phyloP scores from a whole-genome alignment of 108 stramenopile genomes.

The Cyclostephanos invisitatus region DNA sequence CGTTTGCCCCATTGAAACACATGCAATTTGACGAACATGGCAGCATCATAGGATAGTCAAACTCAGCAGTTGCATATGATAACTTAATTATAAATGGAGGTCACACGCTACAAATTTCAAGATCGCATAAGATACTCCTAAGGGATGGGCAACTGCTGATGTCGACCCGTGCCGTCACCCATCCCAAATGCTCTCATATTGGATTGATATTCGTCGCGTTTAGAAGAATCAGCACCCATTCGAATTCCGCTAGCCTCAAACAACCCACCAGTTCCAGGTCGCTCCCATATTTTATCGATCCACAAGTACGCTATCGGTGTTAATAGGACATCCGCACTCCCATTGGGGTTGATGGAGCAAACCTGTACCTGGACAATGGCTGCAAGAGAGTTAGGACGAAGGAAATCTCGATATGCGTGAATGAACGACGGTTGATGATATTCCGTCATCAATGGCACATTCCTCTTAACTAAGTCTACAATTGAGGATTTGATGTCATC shows the following conservation, averaged over 20 bases:
- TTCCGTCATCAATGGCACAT: constrained; percentile 20
- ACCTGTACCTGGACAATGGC: constrained; percentile 58
- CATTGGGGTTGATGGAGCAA: constrained; percentile 51
- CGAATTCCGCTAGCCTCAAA: constrained; percentile 59
- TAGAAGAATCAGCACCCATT: constrained; percentile 47
- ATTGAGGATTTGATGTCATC: constrained; percentile 23
- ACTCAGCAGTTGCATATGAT: neutral
- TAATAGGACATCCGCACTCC: constrained; percentile 66
- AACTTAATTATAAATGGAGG: neutral
- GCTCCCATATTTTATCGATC: constrained; percentile 58
- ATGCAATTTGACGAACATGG: constrained; percentile 57
- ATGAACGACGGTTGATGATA: constrained; percentile 49
- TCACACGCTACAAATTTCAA: too few species aligned
- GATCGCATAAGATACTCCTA: constrained; percentile 16
- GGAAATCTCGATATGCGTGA: constrained; percentile 47
- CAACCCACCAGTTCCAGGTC: constrained; percentile 52
- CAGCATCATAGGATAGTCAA: constrained; percentile 16
- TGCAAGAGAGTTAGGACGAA: constrained; percentile 48
- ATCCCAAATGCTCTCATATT: constrained; percentile 34
- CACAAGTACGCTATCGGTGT: constrained; percentile 57
- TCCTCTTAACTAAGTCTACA: constrained; percentile 29
- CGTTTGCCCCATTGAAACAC: constrained; percentile 91
- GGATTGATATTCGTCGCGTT: constrained; percentile 31
- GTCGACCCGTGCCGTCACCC: constrained; percentile 46
- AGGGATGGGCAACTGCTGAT: constrained; percentile 43